These are phyloP conservation scores for Ogataea naganishii DNA, from an alignment of 805 yeast genomes.

Conservation along the genomic window DNA sequence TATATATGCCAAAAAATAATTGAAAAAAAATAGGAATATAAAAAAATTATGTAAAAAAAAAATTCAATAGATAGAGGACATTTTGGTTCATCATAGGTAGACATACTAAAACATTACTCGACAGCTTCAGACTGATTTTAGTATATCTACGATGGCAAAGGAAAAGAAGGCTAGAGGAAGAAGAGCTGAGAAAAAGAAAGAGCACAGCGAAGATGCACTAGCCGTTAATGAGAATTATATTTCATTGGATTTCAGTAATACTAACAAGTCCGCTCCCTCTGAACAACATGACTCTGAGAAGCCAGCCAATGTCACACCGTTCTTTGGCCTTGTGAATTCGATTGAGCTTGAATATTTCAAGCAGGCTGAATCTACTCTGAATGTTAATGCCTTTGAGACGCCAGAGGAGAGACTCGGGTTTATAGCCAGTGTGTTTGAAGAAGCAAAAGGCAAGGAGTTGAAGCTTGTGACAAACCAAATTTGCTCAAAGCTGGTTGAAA, in stretches of 20 bases:
- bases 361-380: constrained; percentile 81
- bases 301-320: constrained; percentile 28
- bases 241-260: not conserved
- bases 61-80: no score
- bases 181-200: constrained; percentile 15
- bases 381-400: constrained; percentile 67
- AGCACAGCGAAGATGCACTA: constrained; percentile 6
- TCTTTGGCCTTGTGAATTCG: constrained; percentile 82
- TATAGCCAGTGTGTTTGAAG: constrained; percentile 72
- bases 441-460: constrained; percentile 80
- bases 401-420: constrained; percentile 70
- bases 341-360: constrained; percentile 86
- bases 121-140: no score
- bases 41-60: no score
- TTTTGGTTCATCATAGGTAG: no score
- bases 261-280: not conserved
- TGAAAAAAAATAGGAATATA: no score
- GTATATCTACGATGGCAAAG: constrained; percentile 3
- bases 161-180: constrained; percentile 26
- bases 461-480: constrained; percentile 91
- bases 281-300: constrained; percentile 2
- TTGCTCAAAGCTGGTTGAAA: constrained; percentile 86
- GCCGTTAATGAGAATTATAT: constrained; percentile 2
- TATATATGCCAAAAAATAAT: no score
- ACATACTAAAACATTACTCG: no score